phyloP scores from a whole-genome alignment of 1,284 basidiomycete genomes.

The Veloporphyrellus conicus region DNA sequence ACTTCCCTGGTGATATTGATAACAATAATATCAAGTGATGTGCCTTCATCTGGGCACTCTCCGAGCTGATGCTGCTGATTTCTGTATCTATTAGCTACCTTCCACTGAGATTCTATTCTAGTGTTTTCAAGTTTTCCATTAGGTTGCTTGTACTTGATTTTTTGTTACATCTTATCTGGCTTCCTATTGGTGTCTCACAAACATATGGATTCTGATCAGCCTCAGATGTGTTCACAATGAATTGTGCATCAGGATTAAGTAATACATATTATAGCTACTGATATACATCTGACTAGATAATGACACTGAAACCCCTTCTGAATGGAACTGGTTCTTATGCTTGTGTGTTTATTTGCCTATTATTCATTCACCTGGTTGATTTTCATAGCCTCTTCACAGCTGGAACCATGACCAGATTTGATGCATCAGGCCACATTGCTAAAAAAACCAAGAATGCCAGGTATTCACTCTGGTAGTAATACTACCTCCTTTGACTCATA shows the following conservation, averaged over 20 bases:
- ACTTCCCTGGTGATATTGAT: constrained; percentile 72
- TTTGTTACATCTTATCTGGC: constrained; percentile 80
- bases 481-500: background rate
- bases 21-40: constrained; percentile 77
- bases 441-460: constrained; percentile 87
- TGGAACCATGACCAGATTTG: constrained; percentile 81
- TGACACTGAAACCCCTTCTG: constrained; percentile 76
- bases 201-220: constrained; percentile 80
- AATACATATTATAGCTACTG: constrained; percentile 1
- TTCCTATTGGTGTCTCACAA: constrained; percentile 78
- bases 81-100: constrained; percentile 78
- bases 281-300: constrained; percentile 52
- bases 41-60: constrained; percentile 74
- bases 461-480: constrained; percentile 31
- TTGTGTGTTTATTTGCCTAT: constrained; percentile 45
- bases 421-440: constrained; percentile 83
- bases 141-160: constrained; percentile 77
- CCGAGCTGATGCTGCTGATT: constrained; percentile 64
- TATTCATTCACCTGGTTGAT: background rate
- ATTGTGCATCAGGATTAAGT: constrained; percentile 49
- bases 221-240: constrained; percentile 74
- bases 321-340: constrained; percentile 83
- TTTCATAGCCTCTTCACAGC: constrained; percentile 69
- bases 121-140: constrained; percentile 70
- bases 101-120: constrained; percentile 68